A percentile compares a stretch with the other conserved stretches of the same genome.
Conservation (phyloP, 805 yeast genomes). For the Kurtzmaniella fragi region DNA sequence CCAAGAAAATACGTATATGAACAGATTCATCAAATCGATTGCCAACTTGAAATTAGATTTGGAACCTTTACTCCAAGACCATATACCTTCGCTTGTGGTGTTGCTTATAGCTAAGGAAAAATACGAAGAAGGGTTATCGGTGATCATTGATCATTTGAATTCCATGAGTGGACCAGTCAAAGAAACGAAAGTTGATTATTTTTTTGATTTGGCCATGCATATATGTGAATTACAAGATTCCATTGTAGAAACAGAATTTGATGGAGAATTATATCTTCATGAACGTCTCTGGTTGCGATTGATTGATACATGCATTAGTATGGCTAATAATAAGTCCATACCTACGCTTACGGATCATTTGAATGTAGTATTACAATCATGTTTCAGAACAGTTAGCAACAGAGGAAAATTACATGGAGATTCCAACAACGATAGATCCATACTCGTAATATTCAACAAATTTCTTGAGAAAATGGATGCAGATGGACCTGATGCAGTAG, state of each 20-base stretch:
- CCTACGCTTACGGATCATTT: background rate
- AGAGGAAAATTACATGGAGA: background rate
- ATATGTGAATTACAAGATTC: conserved; percentile 20
- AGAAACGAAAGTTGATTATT: conserved; percentile 24
- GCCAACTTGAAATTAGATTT: too few relatives aligned
- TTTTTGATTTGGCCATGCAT: conserved; percentile 26
- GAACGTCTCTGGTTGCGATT: conserved; percentile 27
- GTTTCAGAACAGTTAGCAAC: conserved; percentile 26
- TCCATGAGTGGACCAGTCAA: conserved; percentile 9
- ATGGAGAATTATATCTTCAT: conserved; percentile 11
- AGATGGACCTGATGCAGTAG: conserved; percentile 19
- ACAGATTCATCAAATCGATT: background rate
- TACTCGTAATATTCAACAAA: conserved; percentile 49
- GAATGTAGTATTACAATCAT: conserved; percentile 14
- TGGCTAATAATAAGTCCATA: conserved; percentile 8
- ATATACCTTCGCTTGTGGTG: too few relatives aligned
- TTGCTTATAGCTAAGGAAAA: conserved; percentile 10
- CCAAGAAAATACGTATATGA: too few relatives aligned
- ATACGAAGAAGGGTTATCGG: conserved; percentile 25
- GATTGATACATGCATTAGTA: conserved; percentile 18
- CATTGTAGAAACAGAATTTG: conserved; percentile 1
- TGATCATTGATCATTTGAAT: conserved; percentile 16
- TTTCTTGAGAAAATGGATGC: conserved; percentile 38
- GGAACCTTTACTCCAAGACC: too few relatives aligned
- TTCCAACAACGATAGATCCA: conserved; percentile 26